phyloP scores from a whole-genome alignment of 1,284 basidiomycete species.

The Leccinum pseudoinsigne region DNA sequence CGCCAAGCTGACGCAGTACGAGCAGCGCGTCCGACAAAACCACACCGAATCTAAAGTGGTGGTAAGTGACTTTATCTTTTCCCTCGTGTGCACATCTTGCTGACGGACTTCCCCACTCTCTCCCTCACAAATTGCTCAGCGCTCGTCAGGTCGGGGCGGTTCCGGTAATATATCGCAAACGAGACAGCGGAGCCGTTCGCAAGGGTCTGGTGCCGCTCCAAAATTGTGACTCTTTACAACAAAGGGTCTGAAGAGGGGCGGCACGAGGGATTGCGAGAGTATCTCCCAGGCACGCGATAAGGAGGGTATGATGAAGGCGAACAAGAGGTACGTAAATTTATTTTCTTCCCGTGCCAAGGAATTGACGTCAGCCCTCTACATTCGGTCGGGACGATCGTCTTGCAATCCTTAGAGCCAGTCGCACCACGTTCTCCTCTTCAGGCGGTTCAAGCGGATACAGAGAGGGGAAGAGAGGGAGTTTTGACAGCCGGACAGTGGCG shows the following conservation, averaged over 20 bases:
- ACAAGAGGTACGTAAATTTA: slow-evolving; percentile 37
- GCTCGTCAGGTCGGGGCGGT: slow-evolving; percentile 43
- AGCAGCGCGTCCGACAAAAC: slow-evolving; percentile 44
- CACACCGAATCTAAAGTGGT: slow-evolving; percentile 39
- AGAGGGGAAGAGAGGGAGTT: not conserved
- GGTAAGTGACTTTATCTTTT: slow-evolving; percentile 32
- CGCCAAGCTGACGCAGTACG: slow-evolving; percentile 31
- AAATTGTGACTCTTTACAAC: slow-evolving; percentile 47
- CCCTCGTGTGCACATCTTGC: not conserved
- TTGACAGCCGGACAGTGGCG: not conserved
- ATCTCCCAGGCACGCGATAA: slow-evolving; percentile 40
- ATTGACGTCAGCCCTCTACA: not conserved
- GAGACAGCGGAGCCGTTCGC: slow-evolving; percentile 30
- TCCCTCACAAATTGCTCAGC: slow-evolving; percentile 32
- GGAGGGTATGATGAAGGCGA: slow-evolving; percentile 26
- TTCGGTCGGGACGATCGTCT: not conserved
- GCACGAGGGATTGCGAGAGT: slow-evolving; percentile 39
- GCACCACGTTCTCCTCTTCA: no score
- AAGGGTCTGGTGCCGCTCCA: slow-evolving; percentile 21
- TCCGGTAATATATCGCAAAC: slow-evolving; percentile 31
- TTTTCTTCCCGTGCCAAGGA: not conserved
- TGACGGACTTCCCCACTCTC: not conserved
- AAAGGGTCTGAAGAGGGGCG: slow-evolving; percentile 67
- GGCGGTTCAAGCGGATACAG: slow-evolving; percentile 3
- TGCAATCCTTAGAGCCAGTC: no score